Base-by-base conservation (phyloP, 495 filamentous ascomycete genomes). In the Cercophora newfieldiana region DNA sequence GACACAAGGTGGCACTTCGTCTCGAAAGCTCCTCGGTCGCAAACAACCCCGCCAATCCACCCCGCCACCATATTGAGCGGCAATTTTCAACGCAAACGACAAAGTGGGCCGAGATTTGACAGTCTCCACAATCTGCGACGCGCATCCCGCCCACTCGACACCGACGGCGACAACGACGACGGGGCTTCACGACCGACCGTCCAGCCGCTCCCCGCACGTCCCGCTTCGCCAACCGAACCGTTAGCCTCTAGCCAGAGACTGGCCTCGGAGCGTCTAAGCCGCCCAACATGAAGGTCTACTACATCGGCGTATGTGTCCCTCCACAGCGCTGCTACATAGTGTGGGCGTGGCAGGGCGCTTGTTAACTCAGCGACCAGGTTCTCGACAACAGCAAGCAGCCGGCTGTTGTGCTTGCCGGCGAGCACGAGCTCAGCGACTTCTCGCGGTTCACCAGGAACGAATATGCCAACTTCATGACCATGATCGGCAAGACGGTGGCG, bases 261-360 rank as follows among this genome's bases (percentile, higher is more conserved):
- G 61, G 29, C 44, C n/a, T 31, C 14, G 7, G 22, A 44, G 28
- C 18, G 5, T 22, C 61, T 19, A 30, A n/a, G 26, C 33, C 50
- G 48, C 61, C 61, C 81, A 88, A 64, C 77, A 97, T 97, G 94
- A 97, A 96, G 87, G 82, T 98, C 72, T 86, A 90, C 80, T 97
- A 66, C 31, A 68, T 71, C 51, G 66, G 69, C 59, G 67, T 63
- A 67, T 19, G 66, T 66, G 7, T 51, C 21, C 18, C 55, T 14
- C 54, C 12, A 37, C 37, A 22, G 33, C 30, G 21, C 28, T 19
- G 31, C 14, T 21, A 30, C 48, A 8, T 8, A 31, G 19, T 22
- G 18, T 12, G n/a, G n/a, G 8, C 21, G 57, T 12, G 19, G 48
- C 29, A 21, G 59, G 55, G 65, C 33, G 29, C 29, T 58, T 59